A percentile compares a stretch with the other conserved stretches of the same genome.
These are phyloP conservation scores for Linnemannia exigua DNA, from an alignment of 192 early-diverging fungal species.

Conservation along the genomic window DNA sequence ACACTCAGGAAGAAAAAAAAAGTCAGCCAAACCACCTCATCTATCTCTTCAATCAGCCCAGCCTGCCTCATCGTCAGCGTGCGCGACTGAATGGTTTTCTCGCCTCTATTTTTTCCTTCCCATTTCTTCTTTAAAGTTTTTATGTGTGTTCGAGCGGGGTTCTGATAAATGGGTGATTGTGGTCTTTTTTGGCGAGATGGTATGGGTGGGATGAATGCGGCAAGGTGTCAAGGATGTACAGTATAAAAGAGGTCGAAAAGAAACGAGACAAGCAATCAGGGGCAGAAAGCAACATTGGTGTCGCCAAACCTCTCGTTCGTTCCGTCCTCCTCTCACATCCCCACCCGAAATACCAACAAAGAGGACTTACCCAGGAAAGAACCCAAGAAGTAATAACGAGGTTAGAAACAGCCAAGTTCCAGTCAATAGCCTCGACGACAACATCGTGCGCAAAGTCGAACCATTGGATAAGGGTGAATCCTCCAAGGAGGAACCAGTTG, in stretches of 20 bases:
- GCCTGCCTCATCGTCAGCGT: background rate
- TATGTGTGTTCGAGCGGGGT: background rate
- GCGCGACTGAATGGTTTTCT: background rate
- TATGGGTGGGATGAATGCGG: background rate
- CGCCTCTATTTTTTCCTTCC: background rate
- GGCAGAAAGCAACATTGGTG: background rate
- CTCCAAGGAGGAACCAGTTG: conserved; percentile 49
- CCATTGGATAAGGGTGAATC: conserved; percentile 47
- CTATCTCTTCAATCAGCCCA: background rate
- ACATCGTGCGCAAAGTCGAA: conserved; percentile 51
- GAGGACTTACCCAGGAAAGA: conserved; percentile 36
- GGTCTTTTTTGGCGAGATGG: background rate
- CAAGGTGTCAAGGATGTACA: too few relatives aligned
- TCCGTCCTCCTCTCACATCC: too few relatives aligned
- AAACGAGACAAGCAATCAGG: background rate
- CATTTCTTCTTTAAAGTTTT: background rate
- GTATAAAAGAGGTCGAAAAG: background rate
- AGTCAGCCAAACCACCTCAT: background rate
- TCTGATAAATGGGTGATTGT: background rate
- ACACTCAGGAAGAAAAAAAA: background rate
- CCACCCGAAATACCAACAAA: background rate
- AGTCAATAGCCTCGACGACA: conserved; percentile 49
- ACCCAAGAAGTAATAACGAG: conserved; percentile 33
- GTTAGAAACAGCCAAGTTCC: conserved; percentile 42
- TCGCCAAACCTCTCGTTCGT: background rate